Evolutionary conservation across 2,329 filamentous ascomycete species (phyloP).

Genomic region (Cryoendolithus antarcticus): DNA sequence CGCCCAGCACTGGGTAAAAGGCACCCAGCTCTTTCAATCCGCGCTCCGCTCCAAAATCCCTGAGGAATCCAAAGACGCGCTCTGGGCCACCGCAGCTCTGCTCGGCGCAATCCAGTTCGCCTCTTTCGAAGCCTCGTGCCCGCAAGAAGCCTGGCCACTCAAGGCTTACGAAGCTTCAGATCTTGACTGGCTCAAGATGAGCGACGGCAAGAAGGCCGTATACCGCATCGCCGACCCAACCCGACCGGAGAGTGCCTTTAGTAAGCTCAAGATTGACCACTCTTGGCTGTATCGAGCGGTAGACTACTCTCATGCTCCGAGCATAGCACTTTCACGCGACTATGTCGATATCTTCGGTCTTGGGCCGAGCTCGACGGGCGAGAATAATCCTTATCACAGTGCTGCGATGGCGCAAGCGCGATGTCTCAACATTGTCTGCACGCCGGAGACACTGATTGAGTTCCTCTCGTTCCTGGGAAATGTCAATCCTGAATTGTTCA

Average conservation of each 20-base stretch:
- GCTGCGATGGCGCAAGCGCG: constrained; percentile 23
- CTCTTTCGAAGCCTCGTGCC: constrained; percentile 29
- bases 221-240: constrained; percentile 40
- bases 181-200: constrained; percentile 47
- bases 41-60: constrained; percentile 27
- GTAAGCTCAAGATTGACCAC: constrained; percentile 7
- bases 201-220: constrained; percentile 43
- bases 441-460: constrained; percentile 30
- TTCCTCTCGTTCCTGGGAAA: constrained; percentile 38
- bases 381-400: constrained; percentile 20
- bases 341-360: constrained; percentile 5
- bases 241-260: constrained; percentile 37
- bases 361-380: constrained; percentile 10
- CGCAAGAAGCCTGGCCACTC: constrained; percentile 45
- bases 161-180: constrained; percentile 31
- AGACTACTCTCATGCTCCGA: constrained; percentile 9
- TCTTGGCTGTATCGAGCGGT: background rate
- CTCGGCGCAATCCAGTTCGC: constrained; percentile 36
- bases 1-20: constrained; percentile 37
- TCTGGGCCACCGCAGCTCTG: constrained; percentile 36
- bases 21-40: constrained; percentile 36
- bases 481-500: constrained; percentile 32
- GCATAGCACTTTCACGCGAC: constrained; percentile 2
- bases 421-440: constrained; percentile 25
- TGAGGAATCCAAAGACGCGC: constrained; percentile 32